Evolutionary conservation across 495 filamentous ascomycete genomes (phyloP).

Genomic region (Niebla homalea): DNA sequence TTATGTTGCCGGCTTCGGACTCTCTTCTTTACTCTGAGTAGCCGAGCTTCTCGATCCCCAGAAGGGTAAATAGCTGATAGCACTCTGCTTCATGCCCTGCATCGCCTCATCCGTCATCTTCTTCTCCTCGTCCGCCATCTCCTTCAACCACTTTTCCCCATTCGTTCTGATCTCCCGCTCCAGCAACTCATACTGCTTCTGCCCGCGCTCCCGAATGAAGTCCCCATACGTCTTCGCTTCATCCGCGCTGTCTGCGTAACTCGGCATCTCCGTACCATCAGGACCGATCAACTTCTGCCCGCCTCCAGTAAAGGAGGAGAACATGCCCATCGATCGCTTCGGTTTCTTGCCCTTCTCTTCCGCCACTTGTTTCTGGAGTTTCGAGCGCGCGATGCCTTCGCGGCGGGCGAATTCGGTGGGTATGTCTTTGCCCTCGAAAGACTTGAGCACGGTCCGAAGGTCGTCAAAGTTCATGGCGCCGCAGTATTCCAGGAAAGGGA

Average conservation of each 20-base stretch:
- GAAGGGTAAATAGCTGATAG: constrained; percentile 38
- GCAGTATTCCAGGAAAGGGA: constrained; percentile 93
- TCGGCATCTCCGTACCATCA: constrained; percentile 37
- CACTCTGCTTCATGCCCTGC: constrained; percentile 65
- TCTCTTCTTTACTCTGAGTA: not conserved
- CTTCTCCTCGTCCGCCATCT: constrained; percentile 75
- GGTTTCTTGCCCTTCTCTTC: constrained; percentile 52
- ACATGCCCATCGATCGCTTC: constrained; percentile 42
- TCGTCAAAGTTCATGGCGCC: constrained; percentile 84
- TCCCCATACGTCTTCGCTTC: constrained; percentile 94
- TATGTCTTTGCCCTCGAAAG: constrained; percentile 75
- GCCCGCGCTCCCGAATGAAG: constrained; percentile 77
- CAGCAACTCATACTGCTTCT: constrained; percentile 74
- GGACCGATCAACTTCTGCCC: constrained; percentile 51
- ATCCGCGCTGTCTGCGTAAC: constrained; percentile 55
- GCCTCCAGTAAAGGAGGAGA: constrained; percentile 61
- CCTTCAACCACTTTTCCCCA: constrained; percentile 85
- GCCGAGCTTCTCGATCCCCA: constrained; percentile 23
- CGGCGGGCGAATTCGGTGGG: constrained; percentile 77
- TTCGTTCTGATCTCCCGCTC: constrained; percentile 84
- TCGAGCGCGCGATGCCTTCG: constrained; percentile 69
- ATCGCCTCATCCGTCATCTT: constrained; percentile 78
- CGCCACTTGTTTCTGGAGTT: constrained; percentile 65
- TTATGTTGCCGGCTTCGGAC: constrained; percentile 17
- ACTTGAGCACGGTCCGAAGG: constrained; percentile 70